Base-by-base conservation (phyloP, 192 early-diverging fungal genomes). In the Phlyctochytrium arcticum region DNA sequence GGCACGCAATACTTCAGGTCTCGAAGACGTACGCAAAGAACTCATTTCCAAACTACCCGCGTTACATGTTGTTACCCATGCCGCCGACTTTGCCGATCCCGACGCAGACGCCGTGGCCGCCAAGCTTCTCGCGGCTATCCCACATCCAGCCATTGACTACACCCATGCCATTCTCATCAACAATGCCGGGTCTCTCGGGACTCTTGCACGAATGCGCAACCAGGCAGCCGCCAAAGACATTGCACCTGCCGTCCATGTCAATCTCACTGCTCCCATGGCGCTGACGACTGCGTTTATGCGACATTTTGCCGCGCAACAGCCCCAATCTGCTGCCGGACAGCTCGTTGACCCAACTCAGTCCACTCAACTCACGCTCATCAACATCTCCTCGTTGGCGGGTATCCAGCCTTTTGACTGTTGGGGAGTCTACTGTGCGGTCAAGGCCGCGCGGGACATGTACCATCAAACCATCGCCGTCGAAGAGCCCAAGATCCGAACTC, bases 391-490 rank as follows among this genome's bases (percentile, higher is more conserved):
- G 7, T 67, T 93, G 26, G 76, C 69, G 2, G 76, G 65, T 1
- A 74, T 93, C n/a, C 64, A 84, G 67, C 67, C 91, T 4, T 89
- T 84, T 62, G 71, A 89, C 29, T 80, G 90, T 70, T 93, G 89
- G 92, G 85, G 88, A 8, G 70, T 91, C 3, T 95, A 95, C 70
- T 83, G 87, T 5, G 76, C 87, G 0, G 81, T 80, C 12, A 93
- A 93, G 71, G 90, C 92, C 10, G 93, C 91, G 1, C 82, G 93
- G 17, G 89, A 95, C 59, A 83, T 86, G 79, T 73, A 89, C 27
- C 69, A 90, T 31, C 59, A 79, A 21, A 83, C 88, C 0, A 77
- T 90, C 3, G 92, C 90, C 12, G n/a, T 71, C 9, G 92, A 94
- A 63, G 67, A 90, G 72, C 74, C 68, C 53, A 37, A 78, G 34